Conservation (phyloP, 2,329 filamentous ascomycete species). For the Xylariaceae sp. region DNA sequence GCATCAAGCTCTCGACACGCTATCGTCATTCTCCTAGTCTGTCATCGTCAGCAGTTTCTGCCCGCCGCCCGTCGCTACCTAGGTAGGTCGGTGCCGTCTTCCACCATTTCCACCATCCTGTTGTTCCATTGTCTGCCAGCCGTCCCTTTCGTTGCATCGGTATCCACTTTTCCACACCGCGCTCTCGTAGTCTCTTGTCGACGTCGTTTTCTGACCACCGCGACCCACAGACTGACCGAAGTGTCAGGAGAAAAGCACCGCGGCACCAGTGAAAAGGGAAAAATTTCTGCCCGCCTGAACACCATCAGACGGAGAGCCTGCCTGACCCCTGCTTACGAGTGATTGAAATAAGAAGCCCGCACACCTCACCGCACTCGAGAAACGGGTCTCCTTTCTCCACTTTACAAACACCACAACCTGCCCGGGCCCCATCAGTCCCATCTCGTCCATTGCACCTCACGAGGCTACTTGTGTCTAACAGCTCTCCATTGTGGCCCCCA, state of each 20-base stretch:
- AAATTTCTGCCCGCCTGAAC: constrained; percentile 13
- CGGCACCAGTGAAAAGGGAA: constrained; percentile 15
- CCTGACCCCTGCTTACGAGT: constrained; percentile 14
- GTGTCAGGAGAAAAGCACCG: constrained; percentile 9
- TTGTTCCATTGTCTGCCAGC: constrained; percentile 24
- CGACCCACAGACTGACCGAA: constrained; percentile 26
- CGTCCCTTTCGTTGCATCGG: constrained; percentile 19
- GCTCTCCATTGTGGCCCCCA: constrained; percentile 33
- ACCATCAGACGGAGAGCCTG: constrained; percentile 11
- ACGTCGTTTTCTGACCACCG: constrained; percentile 26
- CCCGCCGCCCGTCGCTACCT: constrained; percentile 22
- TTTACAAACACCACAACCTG: constrained; percentile 32
- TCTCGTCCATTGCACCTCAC: constrained; percentile 34
- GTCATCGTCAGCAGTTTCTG: constrained; percentile 26
- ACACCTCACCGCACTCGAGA: constrained; percentile 32
- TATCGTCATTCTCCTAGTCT: constrained; percentile 28
- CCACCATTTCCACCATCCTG: constrained; percentile 16
- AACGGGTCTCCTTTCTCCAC: constrained; percentile 35
- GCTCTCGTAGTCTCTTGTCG: constrained; percentile 11
- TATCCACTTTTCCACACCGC: constrained; percentile 28
- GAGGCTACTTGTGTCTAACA: constrained; percentile 33
- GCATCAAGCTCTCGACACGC: constrained; percentile 31
- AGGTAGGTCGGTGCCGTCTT: constrained; percentile 8
- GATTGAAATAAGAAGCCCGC: constrained; percentile 33
- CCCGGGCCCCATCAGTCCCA: constrained; percentile 33